Base-by-base conservation (phyloP, 129 eudicot species). In the Tagetes erecta region DNA sequence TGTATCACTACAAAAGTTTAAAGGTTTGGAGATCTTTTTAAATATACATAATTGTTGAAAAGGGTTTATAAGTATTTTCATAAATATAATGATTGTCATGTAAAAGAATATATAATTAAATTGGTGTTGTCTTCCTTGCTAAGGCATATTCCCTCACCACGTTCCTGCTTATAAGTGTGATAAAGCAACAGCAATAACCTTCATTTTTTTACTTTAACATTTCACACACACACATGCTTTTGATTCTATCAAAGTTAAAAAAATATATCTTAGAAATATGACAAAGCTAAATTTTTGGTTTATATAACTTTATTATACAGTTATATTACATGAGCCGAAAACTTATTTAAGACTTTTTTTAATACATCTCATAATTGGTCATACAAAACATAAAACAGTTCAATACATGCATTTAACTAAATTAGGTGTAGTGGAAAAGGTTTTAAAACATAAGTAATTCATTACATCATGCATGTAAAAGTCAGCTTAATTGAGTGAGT, bases 111-210 rank as follows among this genome's bases (percentile, higher is more conserved):
- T 64, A 65, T 41, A 13, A 20, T 41, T 27, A 64, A 38, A 38
- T 20, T 13, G 11, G 3, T 11, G 62, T 38, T 78, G 13, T 50
- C 76, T 60, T 78, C 62, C 49, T 30, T 65, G 64, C 37, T 38
- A 77, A 69, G 81, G 62, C 44, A 45, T 36, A 56, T 38, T 56
- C 39, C 12, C 63, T 66, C 38, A n/a, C 30, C 42, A 40, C 47
- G 31, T 30, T 53, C 6, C 6, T 71, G 37, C 63, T 42, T 42
- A 31, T 63, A 78, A 63, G 72, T 63, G 10, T 33, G 56, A 40
- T 50, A 71, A 78, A 78, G 82, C 67, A 71, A 70, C 13, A 50
- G 10, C 76, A 37, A 60, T 30, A 49, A 7, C 38, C 5, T 37
- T 52, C 4, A 35, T 59, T 64, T n/a, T 40, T 20, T 39, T 8